Evolutionary conservation across 31 red algal species (phyloP).

Genomic region (Odonthalia washingtoniensis): DNA sequence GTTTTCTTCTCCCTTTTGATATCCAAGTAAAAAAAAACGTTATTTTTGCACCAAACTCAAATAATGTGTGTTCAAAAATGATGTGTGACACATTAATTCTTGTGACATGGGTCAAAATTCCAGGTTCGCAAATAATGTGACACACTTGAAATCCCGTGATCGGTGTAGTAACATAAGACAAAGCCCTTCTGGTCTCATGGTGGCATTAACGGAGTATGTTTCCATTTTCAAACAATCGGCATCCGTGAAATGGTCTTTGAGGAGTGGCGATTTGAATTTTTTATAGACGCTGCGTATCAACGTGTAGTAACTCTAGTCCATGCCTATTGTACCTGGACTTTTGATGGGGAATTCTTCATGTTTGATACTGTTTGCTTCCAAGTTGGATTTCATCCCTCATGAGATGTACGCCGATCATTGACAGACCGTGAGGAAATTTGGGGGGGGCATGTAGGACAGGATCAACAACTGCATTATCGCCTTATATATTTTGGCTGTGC

Average conservation of each 20-base stretch:
- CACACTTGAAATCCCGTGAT: too few relatives aligned
- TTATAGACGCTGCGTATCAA: neutral
- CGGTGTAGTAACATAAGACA: too few relatives aligned
- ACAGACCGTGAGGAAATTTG: slow-evolving; percentile 8
- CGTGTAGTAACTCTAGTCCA: slow-evolving; percentile 12
- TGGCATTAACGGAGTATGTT: neutral
- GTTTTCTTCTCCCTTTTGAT: too few relatives aligned
- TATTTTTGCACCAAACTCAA: too few relatives aligned
- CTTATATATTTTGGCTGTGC: neutral
- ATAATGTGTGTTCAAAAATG: too few relatives aligned
- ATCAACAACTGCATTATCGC: neutral
- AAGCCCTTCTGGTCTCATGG: slow-evolving; percentile 27
- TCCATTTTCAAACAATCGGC: slow-evolving; percentile 32
- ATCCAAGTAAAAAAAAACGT: too few relatives aligned
- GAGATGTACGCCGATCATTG: slow-evolving; percentile 16
- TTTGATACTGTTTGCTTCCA: neutral
- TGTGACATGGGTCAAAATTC: too few relatives aligned
- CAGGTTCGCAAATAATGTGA: too few relatives aligned
- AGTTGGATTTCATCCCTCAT: neutral
- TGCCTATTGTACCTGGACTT: slow-evolving; percentile 7
- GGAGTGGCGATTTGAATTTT: neutral
- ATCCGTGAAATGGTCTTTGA: neutral
- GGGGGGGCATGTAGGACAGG: slow-evolving; percentile 17
- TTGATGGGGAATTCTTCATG: neutral
- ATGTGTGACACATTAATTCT: too few relatives aligned